phyloP scores from a whole-genome alignment of 1,139 yeast genomes.

The Geotrichum europaeum region DNA sequence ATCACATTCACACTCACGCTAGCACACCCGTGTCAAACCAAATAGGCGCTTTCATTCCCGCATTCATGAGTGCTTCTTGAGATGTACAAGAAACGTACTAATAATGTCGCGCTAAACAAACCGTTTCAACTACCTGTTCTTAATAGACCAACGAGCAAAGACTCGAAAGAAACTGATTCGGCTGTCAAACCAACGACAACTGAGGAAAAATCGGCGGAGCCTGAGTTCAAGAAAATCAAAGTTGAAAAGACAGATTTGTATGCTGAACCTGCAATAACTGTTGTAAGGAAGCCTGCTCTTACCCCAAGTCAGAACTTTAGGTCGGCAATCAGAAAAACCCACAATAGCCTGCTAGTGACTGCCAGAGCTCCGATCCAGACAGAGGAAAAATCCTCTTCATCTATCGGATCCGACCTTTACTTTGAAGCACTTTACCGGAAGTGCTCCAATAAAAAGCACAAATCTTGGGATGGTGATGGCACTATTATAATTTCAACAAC shows the following conservation, averaged over 20 bases:
- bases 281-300: background rate
- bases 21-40: background rate
- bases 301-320: background rate
- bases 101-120: slow-evolving; percentile 11
- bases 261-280: background rate
- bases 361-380: background rate
- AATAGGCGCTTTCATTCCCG: background rate
- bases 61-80: background rate
- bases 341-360: background rate
- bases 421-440: slow-evolving; percentile 63
- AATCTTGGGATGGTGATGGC: slow-evolving; percentile 96
- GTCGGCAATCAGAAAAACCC: background rate
- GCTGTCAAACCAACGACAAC: background rate
- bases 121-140: slow-evolving; percentile 13
- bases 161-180: background rate
- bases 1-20: background rate
- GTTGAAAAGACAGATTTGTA: background rate
- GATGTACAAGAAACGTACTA: slow-evolving; percentile 14
- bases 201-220: background rate
- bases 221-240: slow-evolving; percentile 7
- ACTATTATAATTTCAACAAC: slow-evolving; percentile 34
- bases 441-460: slow-evolving; percentile 66
- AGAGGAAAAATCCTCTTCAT: background rate
- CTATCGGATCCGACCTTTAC: background rate
- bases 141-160: slow-evolving; percentile 5